Percentiles rank a stretch among this genome's conserved stretches.
phyloP scores from a whole-genome alignment of 225 moss, liverwort and hornwort species.

The Pseudoscleropodium purum region DNA sequence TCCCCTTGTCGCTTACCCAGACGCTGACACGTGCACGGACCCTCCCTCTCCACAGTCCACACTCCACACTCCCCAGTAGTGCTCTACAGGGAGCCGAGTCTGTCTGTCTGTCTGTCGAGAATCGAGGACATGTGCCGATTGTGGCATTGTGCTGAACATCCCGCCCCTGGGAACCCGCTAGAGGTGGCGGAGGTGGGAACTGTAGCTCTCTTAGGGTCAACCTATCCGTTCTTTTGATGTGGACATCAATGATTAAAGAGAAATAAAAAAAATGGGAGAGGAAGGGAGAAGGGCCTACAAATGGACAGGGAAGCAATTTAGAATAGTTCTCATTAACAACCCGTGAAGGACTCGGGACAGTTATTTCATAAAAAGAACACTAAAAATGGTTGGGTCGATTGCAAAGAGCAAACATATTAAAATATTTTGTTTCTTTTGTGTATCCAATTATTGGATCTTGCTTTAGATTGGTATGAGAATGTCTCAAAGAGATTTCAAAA shows the following conservation, averaged over 20 bases:
- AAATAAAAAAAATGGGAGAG: background rate
- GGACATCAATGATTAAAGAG: background rate
- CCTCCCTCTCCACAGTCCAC: too few relatives aligned
- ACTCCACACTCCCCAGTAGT: too few relatives aligned
- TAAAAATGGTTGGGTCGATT: background rate
- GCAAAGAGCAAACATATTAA: background rate
- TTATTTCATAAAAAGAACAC: too few relatives aligned
- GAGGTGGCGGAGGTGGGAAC: background rate
- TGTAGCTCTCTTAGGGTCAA: background rate
- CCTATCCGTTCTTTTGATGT: background rate
- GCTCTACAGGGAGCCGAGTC: background rate
- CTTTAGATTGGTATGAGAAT: background rate
- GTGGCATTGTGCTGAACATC: too few relatives aligned
- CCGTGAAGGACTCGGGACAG: accelerated
- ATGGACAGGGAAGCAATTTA: too few relatives aligned
- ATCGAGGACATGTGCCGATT: too few relatives aligned
- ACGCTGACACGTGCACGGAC: background rate
- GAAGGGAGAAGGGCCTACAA: too few relatives aligned
- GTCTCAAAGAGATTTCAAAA: background rate
- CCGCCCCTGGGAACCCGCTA: background rate
- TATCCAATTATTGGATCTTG: background rate
- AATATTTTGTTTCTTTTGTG: background rate
- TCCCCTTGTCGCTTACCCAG: background rate
- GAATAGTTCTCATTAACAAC: background rate
- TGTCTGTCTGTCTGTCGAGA: background rate